Base-by-base conservation (phyloP, 169 alveolate genomes). In the Plasmodium gaboni region DNA sequence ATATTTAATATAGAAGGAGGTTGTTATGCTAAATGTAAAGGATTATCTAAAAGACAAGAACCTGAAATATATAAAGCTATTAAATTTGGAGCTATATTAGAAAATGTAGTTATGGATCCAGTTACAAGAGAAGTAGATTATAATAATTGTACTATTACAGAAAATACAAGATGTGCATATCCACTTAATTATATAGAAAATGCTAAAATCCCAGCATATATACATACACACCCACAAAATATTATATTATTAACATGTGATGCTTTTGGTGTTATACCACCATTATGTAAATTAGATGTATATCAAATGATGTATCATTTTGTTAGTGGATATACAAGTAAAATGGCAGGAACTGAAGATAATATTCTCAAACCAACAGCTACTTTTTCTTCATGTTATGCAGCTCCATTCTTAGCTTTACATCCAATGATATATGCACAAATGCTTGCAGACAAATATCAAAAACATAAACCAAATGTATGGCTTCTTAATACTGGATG, bases 1-100 rank as follows among this genome's bases (percentile, higher is more conserved):
- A 97, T 97, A 60, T 98, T 98, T 95, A 98, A 98, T 97, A 96
- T 98, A 73, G 99, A 98, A 94, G 99, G 99, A 53, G 99, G 99
- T 24, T 98, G 99, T 95, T 98, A 98, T 85, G 99, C 99, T 55
- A 97, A 97, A 90, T 94, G 98, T 93, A 95, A 96, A 68, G 97
- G 96, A 69, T 92, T 97, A 26, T 73, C 96, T 69, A 76, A 90
- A 51, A 98, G 94, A 78, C 96, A 95, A 68, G 99, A 98, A 93
- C 99, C 99, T 0, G 99, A 98, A 93, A 97, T 98, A 17, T 98
- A 73, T 93, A 95, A 96, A 63, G 99, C 99, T 5, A 95, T 98
- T 22, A 86, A 94, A 65, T 97, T 97, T 71, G 98, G 98, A 15
- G 74, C 99, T 10, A 94, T 97, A 68, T 86, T 97, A 22, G 99